A percentile compares a stretch with the other conserved stretches of the same genome.
Conservation (phyloP, 176 grass and related monocot species). For the Saccharum officinarum region DNA sequence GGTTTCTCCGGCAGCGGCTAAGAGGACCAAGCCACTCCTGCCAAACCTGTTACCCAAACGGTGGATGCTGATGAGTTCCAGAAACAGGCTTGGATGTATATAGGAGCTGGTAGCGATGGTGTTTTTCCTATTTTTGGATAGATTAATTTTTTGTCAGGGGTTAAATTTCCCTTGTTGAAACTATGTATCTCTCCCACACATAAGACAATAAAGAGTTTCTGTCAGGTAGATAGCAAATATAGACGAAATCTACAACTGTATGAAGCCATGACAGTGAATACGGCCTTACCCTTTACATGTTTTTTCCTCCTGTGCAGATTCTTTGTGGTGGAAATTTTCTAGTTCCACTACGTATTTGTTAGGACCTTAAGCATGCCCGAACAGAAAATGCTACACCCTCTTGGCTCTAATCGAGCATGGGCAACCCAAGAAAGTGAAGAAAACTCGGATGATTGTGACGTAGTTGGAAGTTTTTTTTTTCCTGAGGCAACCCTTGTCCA, state of each 20-base stretch:
- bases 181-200: neutral
- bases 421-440: no score
- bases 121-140: neutral
- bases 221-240: neutral
- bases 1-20: constrained; percentile 29
- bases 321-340: neutral
- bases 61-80: constrained; percentile 28
- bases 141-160: neutral
- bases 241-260: neutral
- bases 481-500: neutral
- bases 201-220: neutral
- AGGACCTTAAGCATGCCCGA: neutral
- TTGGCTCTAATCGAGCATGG: no score
- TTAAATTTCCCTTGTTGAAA: neutral
- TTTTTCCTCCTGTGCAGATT: neutral
- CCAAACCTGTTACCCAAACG: constrained; percentile 31
- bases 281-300: neutral
- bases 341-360: no score
- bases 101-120: neutral
- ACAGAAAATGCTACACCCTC: no score
- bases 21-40: constrained; percentile 32
- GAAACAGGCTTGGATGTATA: neutral
- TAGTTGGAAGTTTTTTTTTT: neutral
- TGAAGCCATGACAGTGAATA: neutral
- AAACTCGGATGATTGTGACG: no score